These are phyloP conservation scores for Botryotinia narcissicola DNA, from an alignment of 2,329 filamentous ascomycete genomes.

Conservation along the genomic window DNA sequence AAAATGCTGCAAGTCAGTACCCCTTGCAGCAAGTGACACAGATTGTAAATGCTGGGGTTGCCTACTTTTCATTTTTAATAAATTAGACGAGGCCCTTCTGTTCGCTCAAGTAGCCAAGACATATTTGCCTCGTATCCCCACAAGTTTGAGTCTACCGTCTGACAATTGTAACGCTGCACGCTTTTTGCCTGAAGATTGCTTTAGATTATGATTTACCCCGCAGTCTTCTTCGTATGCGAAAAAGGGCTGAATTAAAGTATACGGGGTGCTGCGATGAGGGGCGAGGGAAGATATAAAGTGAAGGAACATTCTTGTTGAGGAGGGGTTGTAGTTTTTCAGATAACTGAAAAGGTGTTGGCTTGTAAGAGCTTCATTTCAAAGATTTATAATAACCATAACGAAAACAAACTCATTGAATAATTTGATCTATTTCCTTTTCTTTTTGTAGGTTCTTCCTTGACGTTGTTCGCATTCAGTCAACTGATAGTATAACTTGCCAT, in stretches of 20 bases:
- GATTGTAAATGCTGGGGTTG: not conserved
- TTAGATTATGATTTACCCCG: not conserved
- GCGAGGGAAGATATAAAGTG: conserved; percentile 9
- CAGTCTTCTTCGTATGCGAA: not conserved
- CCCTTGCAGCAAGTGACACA: conserved; percentile 3
- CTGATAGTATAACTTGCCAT: not conserved
- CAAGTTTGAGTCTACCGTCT: not conserved
- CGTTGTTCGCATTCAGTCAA: not conserved
- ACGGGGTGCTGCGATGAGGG: not conserved
- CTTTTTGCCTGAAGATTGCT: conserved; percentile 7
- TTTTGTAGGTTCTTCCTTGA: not conserved
- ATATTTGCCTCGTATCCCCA: not conserved
- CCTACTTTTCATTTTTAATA: not conserved
- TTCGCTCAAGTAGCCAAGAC: conserved; percentile 9
- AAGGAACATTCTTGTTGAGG: not conserved
- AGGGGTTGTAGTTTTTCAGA: not conserved
- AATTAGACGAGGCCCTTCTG: not conserved
- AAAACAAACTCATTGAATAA: not conserved
- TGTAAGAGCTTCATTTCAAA: not conserved
- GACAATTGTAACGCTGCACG: conserved; percentile 5
- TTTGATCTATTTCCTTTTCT: not conserved
- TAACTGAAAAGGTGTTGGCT: not conserved
- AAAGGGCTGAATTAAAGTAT: conserved; percentile 1
- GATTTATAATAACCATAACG: not conserved
- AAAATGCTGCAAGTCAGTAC: not conserved